phyloP scores from a whole-genome alignment of 306 rosid genomes.

The Pueraria montana region DNA sequence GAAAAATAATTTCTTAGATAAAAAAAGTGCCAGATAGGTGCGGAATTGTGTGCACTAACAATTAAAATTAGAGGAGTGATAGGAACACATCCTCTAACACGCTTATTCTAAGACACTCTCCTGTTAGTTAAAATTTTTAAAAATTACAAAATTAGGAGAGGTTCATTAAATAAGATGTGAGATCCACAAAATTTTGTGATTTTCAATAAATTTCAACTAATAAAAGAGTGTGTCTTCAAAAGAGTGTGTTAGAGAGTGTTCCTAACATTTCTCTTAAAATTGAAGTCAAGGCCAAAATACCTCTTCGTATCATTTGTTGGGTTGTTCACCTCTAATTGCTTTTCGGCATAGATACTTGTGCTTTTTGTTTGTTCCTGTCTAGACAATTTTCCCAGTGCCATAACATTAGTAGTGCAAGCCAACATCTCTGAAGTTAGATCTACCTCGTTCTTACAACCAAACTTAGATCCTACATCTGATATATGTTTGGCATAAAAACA shows the following conservation, averaged over 20 bases:
- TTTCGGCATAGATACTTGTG: constrained; percentile 36
- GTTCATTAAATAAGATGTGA: too few relatives aligned
- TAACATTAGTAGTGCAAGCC: constrained; percentile 61
- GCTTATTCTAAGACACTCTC: too few relatives aligned
- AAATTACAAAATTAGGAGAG: too few relatives aligned
- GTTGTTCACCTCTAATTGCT: constrained; percentile 48
- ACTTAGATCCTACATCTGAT: constrained; percentile 60
- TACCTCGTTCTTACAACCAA: constrained; percentile 54
- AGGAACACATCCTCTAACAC: too few relatives aligned
- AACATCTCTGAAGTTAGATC: constrained; percentile 74
- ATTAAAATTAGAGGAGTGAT: neutral
- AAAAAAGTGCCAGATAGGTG: too few relatives aligned
- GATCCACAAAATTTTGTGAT: too few relatives aligned
- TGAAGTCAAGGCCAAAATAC: constrained; percentile 48
- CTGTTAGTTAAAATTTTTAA: too few relatives aligned
- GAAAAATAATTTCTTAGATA: neutral
- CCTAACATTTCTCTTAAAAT: too few relatives aligned
- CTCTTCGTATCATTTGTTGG: constrained; percentile 52
- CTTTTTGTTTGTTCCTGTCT: constrained; percentile 53
- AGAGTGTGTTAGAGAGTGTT: too few relatives aligned
- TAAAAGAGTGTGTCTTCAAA: too few relatives aligned
- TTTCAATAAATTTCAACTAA: too few relatives aligned
- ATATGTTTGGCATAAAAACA: constrained; percentile 69
- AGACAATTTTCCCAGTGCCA: constrained; percentile 68
- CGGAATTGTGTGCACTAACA: neutral